A percentile compares a stretch with the other conserved stretches of the same genome.
phyloP scores from a whole-genome alignment of 371 early-diverging fungal species.

The Mucor racemosus region DNA sequence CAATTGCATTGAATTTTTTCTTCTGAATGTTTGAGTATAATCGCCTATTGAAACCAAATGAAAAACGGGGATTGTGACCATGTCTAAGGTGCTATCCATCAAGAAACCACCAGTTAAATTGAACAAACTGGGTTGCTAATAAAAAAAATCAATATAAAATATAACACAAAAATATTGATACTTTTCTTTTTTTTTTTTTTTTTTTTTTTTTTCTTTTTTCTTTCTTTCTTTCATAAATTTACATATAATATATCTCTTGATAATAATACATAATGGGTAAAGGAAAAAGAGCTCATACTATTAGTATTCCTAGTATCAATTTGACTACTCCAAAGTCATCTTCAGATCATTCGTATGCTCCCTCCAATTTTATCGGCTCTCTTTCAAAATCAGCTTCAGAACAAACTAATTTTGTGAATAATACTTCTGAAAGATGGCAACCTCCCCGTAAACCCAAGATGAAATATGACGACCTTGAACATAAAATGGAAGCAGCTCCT shows the following conservation, averaged over 20 bases:
- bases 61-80: slow-evolving; percentile 3
- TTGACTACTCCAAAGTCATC: slow-evolving; percentile 32
- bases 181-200: slow-evolving; percentile 12
- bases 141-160: slow-evolving; percentile 6
- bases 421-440: slow-evolving; percentile 27
- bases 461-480: slow-evolving; percentile 43
- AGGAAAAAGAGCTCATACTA: slow-evolving; percentile 41
- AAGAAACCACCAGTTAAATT: neutral
- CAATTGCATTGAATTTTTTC: neutral
- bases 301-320: slow-evolving; percentile 35
- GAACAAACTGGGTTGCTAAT: neutral
- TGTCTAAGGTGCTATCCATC: neutral
- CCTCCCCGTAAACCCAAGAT: slow-evolving; percentile 38
- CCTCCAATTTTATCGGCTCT: slow-evolving; percentile 23
- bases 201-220: neutral
- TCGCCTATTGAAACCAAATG: slow-evolving; percentile 7
- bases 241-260: neutral
- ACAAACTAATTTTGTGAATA: slow-evolving; percentile 17
- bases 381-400: slow-evolving; percentile 29
- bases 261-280: slow-evolving; percentile 31
- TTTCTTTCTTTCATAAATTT: too few relatives aligned
- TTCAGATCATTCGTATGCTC: slow-evolving; percentile 29
- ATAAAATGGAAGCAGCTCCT: slow-evolving; percentile 63
- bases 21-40: neutral
- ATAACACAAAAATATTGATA: neutral